Evolutionary conservation across 2,329 filamentous ascomycete genomes (phyloP), one percentile per base, ranked within the genome.

Genomic region (Pezicula radicicola): DNA sequence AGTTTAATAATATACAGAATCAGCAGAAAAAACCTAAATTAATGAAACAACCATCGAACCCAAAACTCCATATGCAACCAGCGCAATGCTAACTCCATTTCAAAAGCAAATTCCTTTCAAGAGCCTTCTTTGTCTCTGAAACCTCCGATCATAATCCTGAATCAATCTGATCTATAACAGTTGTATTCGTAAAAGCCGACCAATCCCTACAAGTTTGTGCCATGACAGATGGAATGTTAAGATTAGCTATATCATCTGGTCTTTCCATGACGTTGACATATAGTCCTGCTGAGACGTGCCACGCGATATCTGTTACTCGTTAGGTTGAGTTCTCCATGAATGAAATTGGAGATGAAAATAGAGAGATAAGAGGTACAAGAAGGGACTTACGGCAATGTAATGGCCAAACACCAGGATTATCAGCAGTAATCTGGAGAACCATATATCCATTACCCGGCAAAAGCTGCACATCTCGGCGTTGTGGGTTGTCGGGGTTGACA

Each of bases 181-280:
- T 72, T 3, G 68, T 66, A 16, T 67, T 59, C 7, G 77, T 80
- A 70, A 74, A 83, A 8, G 59, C 59, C 3, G 65, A 69, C 80
- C 80, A 82, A 56, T 80, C 73, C 44, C 72, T 63, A 56, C 77
- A 81, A 33, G 77, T 80, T 63, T 83, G 72, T n/a, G 73, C 71
- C 52, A 82, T 75, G 18, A 73, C 71, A 28, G 68, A 64, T 0
- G 81, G 79, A 16, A 84, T 72, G n/a, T 60, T 58, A 59, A 76
- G 60, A 35, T 67, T 59, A 40, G 59, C 51, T 75, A 67, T 58
- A 73, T 66, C 8, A 72, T 69, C 8, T 64, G 62, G 10, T 68
- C 70, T 19, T 66, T 55, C 57, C 28, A 74, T 46, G 2, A 73
- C 55, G 18, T 63, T 71, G 50, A 71, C 61, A 45, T 68, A 68